phyloP scores from a whole-genome alignment of 2,329 filamentous ascomycete genomes.

The Ophiocordyceps camponoti-rufipedis region DNA sequence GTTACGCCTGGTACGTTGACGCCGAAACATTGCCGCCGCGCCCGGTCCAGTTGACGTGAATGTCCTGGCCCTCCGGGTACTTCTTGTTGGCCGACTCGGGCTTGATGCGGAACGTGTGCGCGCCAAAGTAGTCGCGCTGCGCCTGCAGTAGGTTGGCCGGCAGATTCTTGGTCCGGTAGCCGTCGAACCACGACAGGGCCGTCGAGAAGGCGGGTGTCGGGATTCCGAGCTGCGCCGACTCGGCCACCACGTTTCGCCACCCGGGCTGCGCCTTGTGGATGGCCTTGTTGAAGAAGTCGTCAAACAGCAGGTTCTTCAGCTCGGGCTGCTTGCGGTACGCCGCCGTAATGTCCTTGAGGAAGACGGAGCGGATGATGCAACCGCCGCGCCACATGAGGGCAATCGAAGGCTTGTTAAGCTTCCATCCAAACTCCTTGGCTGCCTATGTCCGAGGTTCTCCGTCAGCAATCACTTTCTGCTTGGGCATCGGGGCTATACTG shows the following conservation, averaged over 20 bases:
- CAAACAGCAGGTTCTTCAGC: conserved; percentile 94
- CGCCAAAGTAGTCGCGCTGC: conserved; percentile 98
- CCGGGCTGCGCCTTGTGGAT: conserved; percentile 91
- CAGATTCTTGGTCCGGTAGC: conserved; percentile 91
- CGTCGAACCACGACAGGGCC: conserved; percentile 95
- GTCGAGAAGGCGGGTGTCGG: conserved; percentile 94
- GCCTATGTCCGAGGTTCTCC: conserved; percentile 33
- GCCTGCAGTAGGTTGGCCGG: conserved; percentile 97
- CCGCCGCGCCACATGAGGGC: conserved; percentile 99
- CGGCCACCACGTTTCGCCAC: conserved; percentile 82
- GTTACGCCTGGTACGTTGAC: conserved; percentile 91
- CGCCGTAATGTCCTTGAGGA: conserved; percentile 98
- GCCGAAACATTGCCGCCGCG: conserved; percentile 94
- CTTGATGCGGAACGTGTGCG: conserved; percentile 81
- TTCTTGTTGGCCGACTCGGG: conserved; percentile 58
- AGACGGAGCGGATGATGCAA: conserved; percentile 99
- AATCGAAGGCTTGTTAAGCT: conserved; percentile 99
- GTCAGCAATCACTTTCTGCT: neutral
- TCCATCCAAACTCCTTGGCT: conserved; percentile 91
- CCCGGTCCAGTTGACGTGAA: conserved; percentile 99
- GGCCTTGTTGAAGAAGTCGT: conserved; percentile 99
- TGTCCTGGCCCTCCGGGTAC: conserved; percentile 72
- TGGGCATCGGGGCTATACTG: conserved; percentile 15
- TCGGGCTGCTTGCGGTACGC: conserved; percentile 90
- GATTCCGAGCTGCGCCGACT: conserved; percentile 85